Conservation (phyloP, 2,329 filamentous ascomycete species). For the Fusarium sp. region DNA sequence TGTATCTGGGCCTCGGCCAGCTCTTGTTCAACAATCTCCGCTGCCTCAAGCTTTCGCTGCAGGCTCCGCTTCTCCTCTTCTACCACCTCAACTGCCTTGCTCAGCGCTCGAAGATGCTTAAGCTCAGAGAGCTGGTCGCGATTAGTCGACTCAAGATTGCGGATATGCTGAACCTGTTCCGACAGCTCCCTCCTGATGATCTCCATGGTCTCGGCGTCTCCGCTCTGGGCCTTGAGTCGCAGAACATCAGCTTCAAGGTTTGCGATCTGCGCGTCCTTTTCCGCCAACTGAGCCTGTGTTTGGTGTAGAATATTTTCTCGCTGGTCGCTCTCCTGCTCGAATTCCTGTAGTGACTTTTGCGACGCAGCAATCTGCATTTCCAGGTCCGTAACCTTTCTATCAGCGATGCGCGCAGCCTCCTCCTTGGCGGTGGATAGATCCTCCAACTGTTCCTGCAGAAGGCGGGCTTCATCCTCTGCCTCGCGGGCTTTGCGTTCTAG, state of each 20-base stretch:
- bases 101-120: conserved; percentile 83
- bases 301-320: conserved; percentile 71
- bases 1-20: conserved; percentile 86
- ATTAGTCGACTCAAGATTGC: conserved; percentile 84
- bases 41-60: conserved; percentile 82
- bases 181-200: conserved; percentile 91
- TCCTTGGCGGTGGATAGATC: conserved; percentile 77
- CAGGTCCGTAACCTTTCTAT: conserved; percentile 70
- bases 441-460: conserved; percentile 85
- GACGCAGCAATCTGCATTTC: conserved; percentile 66
- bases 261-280: conserved; percentile 80
- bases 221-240: conserved; percentile 86
- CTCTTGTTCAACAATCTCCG: conserved; percentile 82
- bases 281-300: conserved; percentile 76
- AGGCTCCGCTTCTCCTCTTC: conserved; percentile 94
- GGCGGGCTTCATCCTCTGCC: conserved; percentile 79
- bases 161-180: conserved; percentile 93
- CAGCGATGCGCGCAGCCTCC: conserved; percentile 76
- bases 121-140: conserved; percentile 86
- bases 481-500: conserved; percentile 80
- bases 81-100: conserved; percentile 92
- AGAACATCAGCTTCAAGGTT: conserved; percentile 87
- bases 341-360: conserved; percentile 68
- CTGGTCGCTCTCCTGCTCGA: conserved; percentile 71
- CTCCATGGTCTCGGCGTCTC: conserved; percentile 86